phyloP scores from a whole-genome alignment of 1,284 basidiomycete species.

The Cystobasidiaceae sp. region DNA sequence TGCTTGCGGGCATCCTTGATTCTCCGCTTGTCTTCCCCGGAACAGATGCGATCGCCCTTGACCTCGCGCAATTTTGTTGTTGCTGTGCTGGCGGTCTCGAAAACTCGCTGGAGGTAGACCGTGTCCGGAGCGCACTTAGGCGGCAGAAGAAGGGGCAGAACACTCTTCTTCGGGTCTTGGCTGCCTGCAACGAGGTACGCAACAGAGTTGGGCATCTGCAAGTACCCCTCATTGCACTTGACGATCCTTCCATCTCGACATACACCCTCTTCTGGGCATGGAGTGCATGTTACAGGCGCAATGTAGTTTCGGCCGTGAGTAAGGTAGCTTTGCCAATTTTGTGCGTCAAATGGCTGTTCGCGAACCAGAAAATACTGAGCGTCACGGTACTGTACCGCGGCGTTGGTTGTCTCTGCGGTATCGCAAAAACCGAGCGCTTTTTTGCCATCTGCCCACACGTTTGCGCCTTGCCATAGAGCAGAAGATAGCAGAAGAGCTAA shows the following conservation, averaged over 20 bases:
- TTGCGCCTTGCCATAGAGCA: constrained; percentile 45
- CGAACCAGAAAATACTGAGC: background rate
- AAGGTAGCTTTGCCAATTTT: background rate
- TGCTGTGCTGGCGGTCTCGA: constrained; percentile 66
- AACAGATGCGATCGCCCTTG: constrained; percentile 42
- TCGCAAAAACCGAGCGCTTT: constrained; percentile 77
- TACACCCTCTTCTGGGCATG: constrained; percentile 74
- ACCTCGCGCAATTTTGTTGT: constrained; percentile 52
- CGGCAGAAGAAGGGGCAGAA: constrained; percentile 57
- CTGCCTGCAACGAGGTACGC: constrained; percentile 35
- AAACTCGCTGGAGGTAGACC: constrained; percentile 68
- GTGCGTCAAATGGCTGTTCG: background rate
- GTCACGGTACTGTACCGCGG: constrained; percentile 53
- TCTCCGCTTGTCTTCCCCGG: constrained; percentile 22
- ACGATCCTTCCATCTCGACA: constrained; percentile 61
- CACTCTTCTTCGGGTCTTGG: constrained; percentile 51
- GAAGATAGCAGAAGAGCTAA: constrained; percentile 50
- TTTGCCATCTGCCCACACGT: constrained; percentile 54
- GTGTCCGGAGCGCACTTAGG: constrained; percentile 79
- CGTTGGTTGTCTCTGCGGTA: constrained; percentile 60
- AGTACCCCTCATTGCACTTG: constrained; percentile 67
- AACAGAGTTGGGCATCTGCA: constrained; percentile 62
- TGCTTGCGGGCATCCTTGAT: constrained; percentile 17
- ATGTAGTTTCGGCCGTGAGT: constrained; percentile 5
- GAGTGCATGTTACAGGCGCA: constrained; percentile 57